A percentile compares a stretch with the other conserved stretches of the same genome.
Conservation (phyloP, 305 asterid species). For the Ajuga reptans region DNA sequence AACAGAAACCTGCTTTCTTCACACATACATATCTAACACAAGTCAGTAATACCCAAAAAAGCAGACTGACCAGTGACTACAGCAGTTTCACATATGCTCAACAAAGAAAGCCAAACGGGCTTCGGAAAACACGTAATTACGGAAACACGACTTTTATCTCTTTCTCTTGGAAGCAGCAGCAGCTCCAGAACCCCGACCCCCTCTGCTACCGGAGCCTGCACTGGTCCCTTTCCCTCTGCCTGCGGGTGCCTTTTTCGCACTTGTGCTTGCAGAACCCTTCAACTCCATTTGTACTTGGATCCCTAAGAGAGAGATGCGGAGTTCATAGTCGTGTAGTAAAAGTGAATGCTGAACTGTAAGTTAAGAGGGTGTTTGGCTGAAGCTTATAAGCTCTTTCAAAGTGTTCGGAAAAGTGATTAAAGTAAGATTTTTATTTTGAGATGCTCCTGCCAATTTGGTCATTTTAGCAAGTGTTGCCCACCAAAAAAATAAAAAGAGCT, state of each 20-base stretch:
- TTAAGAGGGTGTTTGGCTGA: too few relatives aligned
- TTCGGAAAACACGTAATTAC: neutral
- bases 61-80: neutral
- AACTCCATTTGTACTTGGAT: constrained; percentile 66
- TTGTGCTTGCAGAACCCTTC: constrained; percentile 58
- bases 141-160: constrained; percentile 29
- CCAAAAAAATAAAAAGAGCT: too few relatives aligned
- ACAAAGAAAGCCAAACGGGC: neutral
- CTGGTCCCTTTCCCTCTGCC: constrained; percentile 52
- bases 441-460: too few relatives aligned
- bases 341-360: neutral
- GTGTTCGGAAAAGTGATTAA: too few relatives aligned
- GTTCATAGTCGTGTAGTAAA: neutral
- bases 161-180: constrained; percentile 63
- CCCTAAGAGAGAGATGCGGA: constrained; percentile 27
- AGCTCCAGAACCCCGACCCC: constrained; percentile 40
- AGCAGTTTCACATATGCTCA: neutral
- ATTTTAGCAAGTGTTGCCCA: too few relatives aligned
- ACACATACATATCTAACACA: neutral
- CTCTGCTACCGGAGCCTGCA: constrained; percentile 40
- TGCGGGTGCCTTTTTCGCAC: constrained; percentile 42
- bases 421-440: too few relatives aligned
- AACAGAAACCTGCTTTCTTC: neutral
- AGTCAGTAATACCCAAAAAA: neutral
- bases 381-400: too few relatives aligned